Base-by-base conservation (phyloP, 768 basidiomycete genomes). In the Sporobolomyces pararoseus region DNA sequence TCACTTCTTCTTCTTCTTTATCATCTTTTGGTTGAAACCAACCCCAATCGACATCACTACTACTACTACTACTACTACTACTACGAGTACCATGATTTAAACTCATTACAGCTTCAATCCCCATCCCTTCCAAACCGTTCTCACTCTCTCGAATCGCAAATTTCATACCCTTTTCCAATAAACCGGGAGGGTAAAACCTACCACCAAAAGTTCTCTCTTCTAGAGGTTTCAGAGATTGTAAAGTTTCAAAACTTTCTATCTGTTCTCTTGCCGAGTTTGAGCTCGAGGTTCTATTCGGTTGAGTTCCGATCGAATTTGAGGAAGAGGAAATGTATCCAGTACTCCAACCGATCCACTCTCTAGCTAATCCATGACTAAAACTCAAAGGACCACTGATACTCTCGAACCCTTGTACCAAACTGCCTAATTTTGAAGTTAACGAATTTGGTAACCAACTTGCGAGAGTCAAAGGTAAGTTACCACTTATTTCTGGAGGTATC, bases 71-170 rank as follows among this genome's bases (percentile, higher is more conserved):
- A n/a, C n/a, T n/a, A n/a, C n/a, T n/a, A n/a, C n/a, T n/a, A n/a
- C n/a, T n/a, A n/a, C n/a, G n/a, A n/a, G n/a, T n/a, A n/a, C n/a
- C n/a, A n/a, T n/a, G n/a, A n/a, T 66, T 44, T 21, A 72, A 34
- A 16, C 63, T 61, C 16, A 72, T 17, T 25, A 61, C 16, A n/a
- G 66, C 71, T 60, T 72, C 71, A 35, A 32, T 29, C 2, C 71
- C 71, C 63, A 61, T 62, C 49, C 34, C 57, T 16, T 63, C 58
- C 29, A 61, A 4, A 3, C 64, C 63, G 32, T 72, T 66, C 9
- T 29, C 39, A 9, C 9, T 9, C 39, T 9, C 39, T 42, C 39
- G 31, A 7, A 50, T 7, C 3, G 52, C 66, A 3, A 60, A 19
- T 37, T 52, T 37, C 52, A 66, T 54, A 23, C 47, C 66, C 23